Evolutionary conservation across 805 yeast species (phyloP).

Genomic region (Wickerhamiella shivajii): DNA sequence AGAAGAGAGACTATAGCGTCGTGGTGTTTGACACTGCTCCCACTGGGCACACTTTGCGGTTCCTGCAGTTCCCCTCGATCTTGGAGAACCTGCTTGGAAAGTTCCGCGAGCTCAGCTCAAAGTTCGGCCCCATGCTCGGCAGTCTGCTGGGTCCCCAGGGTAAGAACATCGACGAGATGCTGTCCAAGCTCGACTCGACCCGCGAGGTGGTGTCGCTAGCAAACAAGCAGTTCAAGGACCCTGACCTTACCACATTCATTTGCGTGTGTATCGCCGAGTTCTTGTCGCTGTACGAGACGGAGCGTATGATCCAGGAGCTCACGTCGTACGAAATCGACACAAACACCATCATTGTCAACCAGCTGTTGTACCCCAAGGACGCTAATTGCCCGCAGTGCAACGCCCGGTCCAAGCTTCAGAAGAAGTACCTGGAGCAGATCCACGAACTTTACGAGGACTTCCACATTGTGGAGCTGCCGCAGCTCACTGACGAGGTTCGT

Average conservation of each 20-base stretch:
- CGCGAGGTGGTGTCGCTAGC: constrained; percentile 74
- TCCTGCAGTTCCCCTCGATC: constrained; percentile 86
- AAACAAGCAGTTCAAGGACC: constrained; percentile 87
- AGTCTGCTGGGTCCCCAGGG: constrained; percentile 48
- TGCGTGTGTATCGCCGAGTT: constrained; percentile 98
- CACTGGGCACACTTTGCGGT: constrained; percentile 94
- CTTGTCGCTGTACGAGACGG: constrained; percentile 90
- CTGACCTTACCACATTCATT: constrained; percentile 81
- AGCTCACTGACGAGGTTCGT: constrained; percentile 87
- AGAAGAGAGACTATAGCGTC: constrained; percentile 61
- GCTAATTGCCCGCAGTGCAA: constrained; percentile 76
- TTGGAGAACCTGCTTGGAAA: constrained; percentile 76
- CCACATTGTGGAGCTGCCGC: constrained; percentile 90
- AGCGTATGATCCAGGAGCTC: constrained; percentile 92
- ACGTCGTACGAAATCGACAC: constrained; percentile 93
- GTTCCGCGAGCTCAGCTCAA: constrained; percentile 71
- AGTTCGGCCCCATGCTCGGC: constrained; percentile 81
- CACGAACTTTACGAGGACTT: constrained; percentile 93
- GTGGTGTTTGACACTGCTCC: constrained; percentile 99
- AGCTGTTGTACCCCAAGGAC: constrained; percentile 63
- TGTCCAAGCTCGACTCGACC: constrained; percentile 63
- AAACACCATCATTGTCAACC: constrained; percentile 88
- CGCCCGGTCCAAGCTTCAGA: constrained; percentile 91
- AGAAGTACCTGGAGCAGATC: constrained; percentile 87
- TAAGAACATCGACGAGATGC: constrained; percentile 42